Percentiles rank a stretch among this genome's conserved stretches.
These are phyloP conservation scores for Fusarium camptoceras DNA, from an alignment of 2,329 filamentous ascomycete genomes.

Conservation along the genomic window DNA sequence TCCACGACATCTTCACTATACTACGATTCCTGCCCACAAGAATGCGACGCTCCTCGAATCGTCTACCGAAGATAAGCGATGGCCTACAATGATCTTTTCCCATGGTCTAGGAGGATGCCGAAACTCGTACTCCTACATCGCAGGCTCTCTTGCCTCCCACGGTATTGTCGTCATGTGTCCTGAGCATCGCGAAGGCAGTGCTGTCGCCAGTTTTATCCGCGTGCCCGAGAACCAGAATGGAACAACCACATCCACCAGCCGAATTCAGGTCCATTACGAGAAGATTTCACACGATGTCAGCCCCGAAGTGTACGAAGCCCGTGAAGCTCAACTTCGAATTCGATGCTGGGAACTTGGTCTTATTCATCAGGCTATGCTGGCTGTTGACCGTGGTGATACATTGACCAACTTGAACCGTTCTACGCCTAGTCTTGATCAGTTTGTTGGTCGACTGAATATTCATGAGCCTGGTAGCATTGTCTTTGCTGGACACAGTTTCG, in stretches of 20 bases:
- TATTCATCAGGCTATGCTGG: slow-evolving; percentile 74
- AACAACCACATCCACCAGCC: slow-evolving; percentile 42
- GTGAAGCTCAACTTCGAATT: slow-evolving; percentile 79
- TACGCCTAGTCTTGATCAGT: slow-evolving; percentile 64
- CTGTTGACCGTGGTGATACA: slow-evolving; percentile 68
- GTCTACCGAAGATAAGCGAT: slow-evolving; percentile 64
- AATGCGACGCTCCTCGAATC: slow-evolving; percentile 73
- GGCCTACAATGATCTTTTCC: slow-evolving; percentile 88
- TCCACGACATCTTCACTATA: slow-evolving; percentile 78
- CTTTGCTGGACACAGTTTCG: slow-evolving; percentile 86
- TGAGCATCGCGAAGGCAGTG: slow-evolving; percentile 85
- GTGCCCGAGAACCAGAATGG: slow-evolving; percentile 62
- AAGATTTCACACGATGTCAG: slow-evolving; percentile 71
- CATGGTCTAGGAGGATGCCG: slow-evolving; percentile 85
- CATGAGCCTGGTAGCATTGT: slow-evolving; percentile 77
- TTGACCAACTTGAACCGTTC: slow-evolving; percentile 66
- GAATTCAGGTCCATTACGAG: slow-evolving; percentile 59
- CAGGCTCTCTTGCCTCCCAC: slow-evolving; percentile 81
- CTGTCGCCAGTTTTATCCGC: slow-evolving; percentile 79
- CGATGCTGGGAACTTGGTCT: slow-evolving; percentile 83
- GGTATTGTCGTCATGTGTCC: slow-evolving; percentile 84
- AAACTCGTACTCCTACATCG: slow-evolving; percentile 87
- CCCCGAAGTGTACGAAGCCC: slow-evolving; percentile 72
- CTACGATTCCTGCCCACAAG: slow-evolving; percentile 77
- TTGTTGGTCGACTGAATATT: slow-evolving; percentile 73